Conservation (phyloP, 345 rosid species). For the Lagerstroemia speciosa region DNA sequence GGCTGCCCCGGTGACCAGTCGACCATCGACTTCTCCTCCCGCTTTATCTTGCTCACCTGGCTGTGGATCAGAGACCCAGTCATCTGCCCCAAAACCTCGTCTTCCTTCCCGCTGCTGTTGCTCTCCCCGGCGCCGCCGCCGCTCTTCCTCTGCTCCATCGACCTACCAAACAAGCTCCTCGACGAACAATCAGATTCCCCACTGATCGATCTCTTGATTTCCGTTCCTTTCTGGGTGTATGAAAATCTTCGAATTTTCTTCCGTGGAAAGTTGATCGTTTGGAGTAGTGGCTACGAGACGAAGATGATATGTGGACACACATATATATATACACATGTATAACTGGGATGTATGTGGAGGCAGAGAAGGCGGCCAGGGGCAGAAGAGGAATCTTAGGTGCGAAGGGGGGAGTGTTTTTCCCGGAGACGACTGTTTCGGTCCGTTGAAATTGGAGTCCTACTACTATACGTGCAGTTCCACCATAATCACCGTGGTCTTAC, state of each 20-base stretch:
- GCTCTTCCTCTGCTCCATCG: constrained; percentile 9
- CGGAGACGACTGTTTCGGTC: constrained; percentile 4
- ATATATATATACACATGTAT: background rate
- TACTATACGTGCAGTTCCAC: background rate
- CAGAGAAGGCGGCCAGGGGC: background rate
- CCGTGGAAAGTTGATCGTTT: background rate
- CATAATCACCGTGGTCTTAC: background rate
- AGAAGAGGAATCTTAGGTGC: background rate
- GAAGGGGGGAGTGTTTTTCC: background rate
- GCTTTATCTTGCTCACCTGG: no score
- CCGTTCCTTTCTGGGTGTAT: background rate
- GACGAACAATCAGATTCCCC: background rate
- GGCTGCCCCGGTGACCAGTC: no score
- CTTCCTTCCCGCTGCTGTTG: constrained; percentile 1
- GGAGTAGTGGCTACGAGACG: background rate
- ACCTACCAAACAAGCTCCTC: background rate
- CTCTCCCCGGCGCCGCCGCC: no score
- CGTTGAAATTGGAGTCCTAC: background rate
- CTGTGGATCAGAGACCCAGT: no score
- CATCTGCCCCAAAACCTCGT: background rate
- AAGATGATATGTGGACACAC: background rate
- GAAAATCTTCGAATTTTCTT: background rate
- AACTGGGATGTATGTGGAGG: background rate
- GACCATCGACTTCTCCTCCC: no score
- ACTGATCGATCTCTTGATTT: no score